Conservation (phyloP, 2,329 filamentous ascomycete genomes). For the Pestalotiopsis sp. region DNA sequence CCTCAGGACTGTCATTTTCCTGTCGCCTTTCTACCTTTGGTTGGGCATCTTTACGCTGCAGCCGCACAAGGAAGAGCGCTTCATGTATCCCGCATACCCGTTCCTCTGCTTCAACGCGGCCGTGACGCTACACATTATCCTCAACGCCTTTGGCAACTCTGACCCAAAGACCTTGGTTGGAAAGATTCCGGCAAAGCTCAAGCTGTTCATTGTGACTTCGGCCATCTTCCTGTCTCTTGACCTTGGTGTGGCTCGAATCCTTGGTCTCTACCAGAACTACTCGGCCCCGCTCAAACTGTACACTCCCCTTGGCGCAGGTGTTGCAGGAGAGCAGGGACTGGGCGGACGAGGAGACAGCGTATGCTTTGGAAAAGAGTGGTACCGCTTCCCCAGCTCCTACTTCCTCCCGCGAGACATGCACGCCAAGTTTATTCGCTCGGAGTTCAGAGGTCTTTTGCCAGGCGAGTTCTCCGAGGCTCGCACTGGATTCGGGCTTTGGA, state of each 20-base stretch:
- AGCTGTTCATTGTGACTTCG: constrained; percentile 63
- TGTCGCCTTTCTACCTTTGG: constrained; percentile 93
- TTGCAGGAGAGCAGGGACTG: constrained; percentile 48
- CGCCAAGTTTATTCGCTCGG: constrained; percentile 87
- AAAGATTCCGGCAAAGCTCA: constrained; percentile 74
- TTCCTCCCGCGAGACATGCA: constrained; percentile 82
- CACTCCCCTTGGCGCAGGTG: constrained; percentile 61
- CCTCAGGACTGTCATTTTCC: constrained; percentile 75
- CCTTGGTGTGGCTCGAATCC: constrained; percentile 69
- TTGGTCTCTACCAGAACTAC: constrained; percentile 81
- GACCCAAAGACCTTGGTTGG: constrained; percentile 68
- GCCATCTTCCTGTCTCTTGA: constrained; percentile 66
- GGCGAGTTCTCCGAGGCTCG: constrained; percentile 83
- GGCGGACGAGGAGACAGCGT: constrained; percentile 67
- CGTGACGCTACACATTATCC: constrained; percentile 77
- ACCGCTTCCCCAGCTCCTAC: constrained; percentile 93
- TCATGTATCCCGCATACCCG: constrained; percentile 97
- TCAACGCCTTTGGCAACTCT: constrained; percentile 72
- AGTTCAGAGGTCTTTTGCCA: constrained; percentile 85
- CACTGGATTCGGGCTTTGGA: constrained; percentile 70
- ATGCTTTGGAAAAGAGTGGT: constrained; percentile 97
- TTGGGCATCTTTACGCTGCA: constrained; percentile 87
- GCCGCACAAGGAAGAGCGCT: constrained; percentile 96
- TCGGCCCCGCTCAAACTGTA: constrained; percentile 77
- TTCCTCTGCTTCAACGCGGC: constrained; percentile 88